Conservation (phyloP, 371 early-diverging fungal species). For the Scutellospora calospora region DNA sequence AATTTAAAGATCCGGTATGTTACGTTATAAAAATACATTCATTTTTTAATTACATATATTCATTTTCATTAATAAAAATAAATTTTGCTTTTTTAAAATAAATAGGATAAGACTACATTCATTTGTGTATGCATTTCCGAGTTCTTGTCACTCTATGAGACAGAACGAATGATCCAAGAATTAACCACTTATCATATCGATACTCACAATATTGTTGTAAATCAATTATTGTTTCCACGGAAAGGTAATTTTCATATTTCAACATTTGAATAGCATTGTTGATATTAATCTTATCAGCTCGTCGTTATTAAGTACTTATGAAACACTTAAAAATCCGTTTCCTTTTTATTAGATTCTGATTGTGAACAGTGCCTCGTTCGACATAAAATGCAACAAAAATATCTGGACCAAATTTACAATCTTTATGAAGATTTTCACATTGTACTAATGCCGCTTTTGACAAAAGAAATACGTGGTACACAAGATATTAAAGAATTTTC, state of each 20-base stretch:
- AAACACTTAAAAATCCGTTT: neutral
- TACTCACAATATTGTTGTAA: slow-evolving; percentile 98
- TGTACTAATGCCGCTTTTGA: slow-evolving; percentile 86
- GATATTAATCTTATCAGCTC: neutral
- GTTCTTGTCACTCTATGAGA: slow-evolving; percentile 98
- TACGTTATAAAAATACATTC: neutral
- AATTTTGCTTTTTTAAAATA: neutral
- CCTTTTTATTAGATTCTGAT: slow-evolving; percentile 68
- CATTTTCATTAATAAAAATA: neutral
- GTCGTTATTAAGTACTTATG: too few relatives aligned
- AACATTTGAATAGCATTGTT: neutral
- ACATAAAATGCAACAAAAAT: slow-evolving; percentile 98
- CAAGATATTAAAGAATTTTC: slow-evolving; percentile 92
- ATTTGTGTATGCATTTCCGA: slow-evolving; percentile 99
- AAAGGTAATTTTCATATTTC: slow-evolving; percentile 59
- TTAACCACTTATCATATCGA: slow-evolving; percentile 96
- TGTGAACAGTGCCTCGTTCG: slow-evolving; percentile 97
- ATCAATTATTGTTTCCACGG: slow-evolving; percentile 96
- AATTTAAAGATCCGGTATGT: slow-evolving; percentile 94
- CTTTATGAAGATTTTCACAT: slow-evolving; percentile 98
- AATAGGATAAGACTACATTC: slow-evolving; percentile 95
- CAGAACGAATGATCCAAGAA: slow-evolving; percentile 99
- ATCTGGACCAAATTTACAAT: slow-evolving; percentile 96
- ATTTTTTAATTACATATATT: neutral
- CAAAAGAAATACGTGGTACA: slow-evolving; percentile 96